Percentiles rank a stretch among this genome's conserved stretches.
These are phyloP conservation scores for Prunus fruticosa DNA, from an alignment of 306 rosid species.

Conservation along the genomic window DNA sequence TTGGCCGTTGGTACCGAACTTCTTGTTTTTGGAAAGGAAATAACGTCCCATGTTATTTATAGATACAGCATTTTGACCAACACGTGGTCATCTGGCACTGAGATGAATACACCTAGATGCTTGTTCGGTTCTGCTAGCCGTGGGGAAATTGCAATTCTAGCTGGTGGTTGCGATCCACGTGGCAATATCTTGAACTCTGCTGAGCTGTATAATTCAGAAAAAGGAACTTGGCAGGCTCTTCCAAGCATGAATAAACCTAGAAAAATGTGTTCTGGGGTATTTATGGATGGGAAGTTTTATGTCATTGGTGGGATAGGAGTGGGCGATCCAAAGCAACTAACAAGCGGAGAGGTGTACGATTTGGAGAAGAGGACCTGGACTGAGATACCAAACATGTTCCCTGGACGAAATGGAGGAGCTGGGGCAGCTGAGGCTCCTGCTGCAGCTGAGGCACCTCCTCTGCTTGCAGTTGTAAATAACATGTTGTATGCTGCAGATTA, in stretches of 20 bases:
- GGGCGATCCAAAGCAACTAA: constrained; percentile 26
- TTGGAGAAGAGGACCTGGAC: constrained; percentile 51
- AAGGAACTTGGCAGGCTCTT: constrained; percentile 57
- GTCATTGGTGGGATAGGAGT: constrained; percentile 64
- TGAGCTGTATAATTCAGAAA: constrained; percentile 70
- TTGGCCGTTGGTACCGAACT: constrained; percentile 80
- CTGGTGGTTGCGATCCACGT: constrained; percentile 61
- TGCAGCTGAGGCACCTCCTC: constrained; percentile 68
- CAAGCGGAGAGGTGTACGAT: constrained; percentile 72
- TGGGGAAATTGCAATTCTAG: constrained; percentile 63
- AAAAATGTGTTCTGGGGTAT: constrained; percentile 65
- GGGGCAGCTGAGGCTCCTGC: constrained; percentile 25
- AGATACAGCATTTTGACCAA: constrained; percentile 63
- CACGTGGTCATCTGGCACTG: constrained; percentile 49
- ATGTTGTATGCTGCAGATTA: constrained; percentile 67
- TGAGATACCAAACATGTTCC: constrained; percentile 63
- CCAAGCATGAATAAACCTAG: constrained; percentile 62
- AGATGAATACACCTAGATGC: constrained; percentile 63
- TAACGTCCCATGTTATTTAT: constrained; percentile 41
- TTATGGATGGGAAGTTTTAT: constrained; percentile 65
- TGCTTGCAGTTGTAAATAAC: constrained; percentile 77
- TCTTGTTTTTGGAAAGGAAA: constrained; percentile 74
- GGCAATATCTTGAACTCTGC: constrained; percentile 58
- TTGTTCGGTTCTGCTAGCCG: constrained; percentile 75
- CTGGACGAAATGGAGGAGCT: constrained; percentile 31